Percentiles rank a stretch among this genome's conserved stretches.
Conservation (phyloP, 2,329 filamentous ascomycete genomes). For the Arthrobotrys sphaeroides region DNA sequence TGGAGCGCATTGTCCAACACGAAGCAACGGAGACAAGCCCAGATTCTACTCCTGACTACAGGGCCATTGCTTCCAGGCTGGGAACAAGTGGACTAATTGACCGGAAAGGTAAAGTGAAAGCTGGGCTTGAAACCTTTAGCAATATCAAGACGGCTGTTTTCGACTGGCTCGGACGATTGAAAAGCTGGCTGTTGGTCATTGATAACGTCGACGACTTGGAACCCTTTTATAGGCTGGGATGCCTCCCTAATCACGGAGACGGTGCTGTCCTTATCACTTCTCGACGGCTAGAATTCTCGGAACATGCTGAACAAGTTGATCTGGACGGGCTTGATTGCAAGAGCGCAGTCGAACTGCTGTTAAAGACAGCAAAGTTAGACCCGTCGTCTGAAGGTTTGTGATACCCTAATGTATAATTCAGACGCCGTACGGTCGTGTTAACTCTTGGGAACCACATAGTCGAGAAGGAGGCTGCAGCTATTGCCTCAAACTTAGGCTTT, state of each 20-base stretch:
- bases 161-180: not conserved
- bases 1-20: constrained; percentile 13
- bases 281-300: not conserved
- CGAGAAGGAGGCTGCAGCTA: not conserved
- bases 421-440: too few relatives aligned
- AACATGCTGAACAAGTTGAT: not conserved
- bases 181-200: not conserved
- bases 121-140: not conserved
- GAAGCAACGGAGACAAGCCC: constrained; percentile 5
- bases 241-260: not conserved
- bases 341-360: not conserved
- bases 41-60: not conserved
- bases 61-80: not conserved
- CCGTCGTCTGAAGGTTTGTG: too few relatives aligned
- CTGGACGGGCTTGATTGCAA: not conserved
- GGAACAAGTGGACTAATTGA: not conserved
- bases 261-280: not conserved
- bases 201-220: not conserved
- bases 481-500: constrained; percentile 34
- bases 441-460: not conserved
- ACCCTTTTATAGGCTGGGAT: not conserved
- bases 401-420: too few relatives aligned
- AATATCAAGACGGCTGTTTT: not conserved
- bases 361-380: not conserved
- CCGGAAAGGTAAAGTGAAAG: not conserved